Base-by-base conservation (phyloP, 2,329 filamentous ascomycete genomes). In the Aspergillus arachidicola region DNA sequence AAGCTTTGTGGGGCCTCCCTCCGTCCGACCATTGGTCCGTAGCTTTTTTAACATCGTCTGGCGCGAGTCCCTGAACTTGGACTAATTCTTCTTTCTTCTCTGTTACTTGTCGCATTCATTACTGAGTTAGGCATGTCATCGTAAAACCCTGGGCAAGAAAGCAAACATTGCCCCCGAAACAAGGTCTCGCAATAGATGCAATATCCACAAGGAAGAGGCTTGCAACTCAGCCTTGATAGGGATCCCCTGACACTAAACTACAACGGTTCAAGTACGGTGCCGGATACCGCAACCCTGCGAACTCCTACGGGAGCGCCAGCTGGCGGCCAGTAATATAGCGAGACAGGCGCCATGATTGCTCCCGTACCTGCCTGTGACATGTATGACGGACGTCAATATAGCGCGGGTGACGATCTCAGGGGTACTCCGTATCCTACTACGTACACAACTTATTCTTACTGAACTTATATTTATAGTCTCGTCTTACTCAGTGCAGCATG, bases 1-100 rank as follows among this genome's bases (percentile, higher is more conserved):
- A 56, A 60, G 59, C 59, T 60, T 60, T 60, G 41, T 60, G 59
- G 59, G 26, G 50, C 30, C 7, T 30, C 12, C 16, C 19, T 11
- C 14, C 23, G 19, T 28, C n/a, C 6, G 14, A 11, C 28, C 50
- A 38, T 54, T 38, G 51, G 51, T 26, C 14, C 12, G 21, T 23
- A 11, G n/a, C 7, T 21, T 55, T 36, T 55, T 55, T 12, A 55
- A 54, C 43, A 46, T 41, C 7, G 14, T n/a, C 38, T 14, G 6
- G 34, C 1, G 34, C 14, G 12, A 6, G 38, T n/a, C 38, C 38
- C 38, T 41, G 38, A 41, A 41, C 7, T n/a, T n/a, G 38, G 38
- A 7, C 38, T 19, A 41, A n/a, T 6, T 36, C 14, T 36, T 36
- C 38, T 19, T 14, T 41, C 14, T 41, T 41, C 16, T 6, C 6